Evolutionary conservation across 495 filamentous ascomycete species (phyloP).

Genomic region (Trypethelium eluteriae): DNA sequence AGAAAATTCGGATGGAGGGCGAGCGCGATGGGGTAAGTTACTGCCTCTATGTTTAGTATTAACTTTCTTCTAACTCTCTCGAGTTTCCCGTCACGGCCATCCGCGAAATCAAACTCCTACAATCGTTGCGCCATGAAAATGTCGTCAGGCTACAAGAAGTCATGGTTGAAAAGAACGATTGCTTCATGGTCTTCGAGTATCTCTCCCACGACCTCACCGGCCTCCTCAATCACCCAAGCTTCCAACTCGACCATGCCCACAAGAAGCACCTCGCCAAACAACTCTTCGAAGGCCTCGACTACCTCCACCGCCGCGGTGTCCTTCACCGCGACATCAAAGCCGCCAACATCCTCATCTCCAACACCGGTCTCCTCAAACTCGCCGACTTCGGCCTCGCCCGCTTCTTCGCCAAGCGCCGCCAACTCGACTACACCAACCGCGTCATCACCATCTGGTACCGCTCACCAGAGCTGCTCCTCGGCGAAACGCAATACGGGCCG

Average conservation of each 20-base stretch:
- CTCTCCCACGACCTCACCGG: constrained; percentile 88
- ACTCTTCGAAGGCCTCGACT: constrained; percentile 88
- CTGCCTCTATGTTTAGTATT: neutral
- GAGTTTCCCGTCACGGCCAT: constrained; percentile 91
- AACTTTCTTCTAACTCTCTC: constrained; percentile 20
- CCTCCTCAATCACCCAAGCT: constrained; percentile 87
- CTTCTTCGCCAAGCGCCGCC: constrained; percentile 86
- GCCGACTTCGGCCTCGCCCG: constrained; percentile 97
- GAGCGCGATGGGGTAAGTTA: constrained; percentile 72
- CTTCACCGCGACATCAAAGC: constrained; percentile 74
- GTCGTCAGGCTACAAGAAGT: constrained; percentile 85
- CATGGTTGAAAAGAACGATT: constrained; percentile 98
- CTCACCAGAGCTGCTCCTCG: constrained; percentile 85
- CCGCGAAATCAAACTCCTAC: constrained; percentile 91
- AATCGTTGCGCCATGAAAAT: constrained; percentile 85
- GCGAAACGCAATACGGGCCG: constrained; percentile 89
- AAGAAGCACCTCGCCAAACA: constrained; percentile 93
- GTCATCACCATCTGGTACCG: constrained; percentile 99
- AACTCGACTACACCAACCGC: constrained; percentile 96
- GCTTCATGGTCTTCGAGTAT: constrained; percentile 99
- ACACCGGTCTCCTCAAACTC: constrained; percentile 76
- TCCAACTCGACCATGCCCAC: constrained; percentile 73
- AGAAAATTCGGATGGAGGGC: constrained; percentile 91
- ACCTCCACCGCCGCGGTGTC: constrained; percentile 87
- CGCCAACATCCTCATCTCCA: constrained; percentile 84